Evolutionary conservation across 2,329 filamentous ascomycete genomes (phyloP).

Genomic region (Orbilia brochopaga): DNA sequence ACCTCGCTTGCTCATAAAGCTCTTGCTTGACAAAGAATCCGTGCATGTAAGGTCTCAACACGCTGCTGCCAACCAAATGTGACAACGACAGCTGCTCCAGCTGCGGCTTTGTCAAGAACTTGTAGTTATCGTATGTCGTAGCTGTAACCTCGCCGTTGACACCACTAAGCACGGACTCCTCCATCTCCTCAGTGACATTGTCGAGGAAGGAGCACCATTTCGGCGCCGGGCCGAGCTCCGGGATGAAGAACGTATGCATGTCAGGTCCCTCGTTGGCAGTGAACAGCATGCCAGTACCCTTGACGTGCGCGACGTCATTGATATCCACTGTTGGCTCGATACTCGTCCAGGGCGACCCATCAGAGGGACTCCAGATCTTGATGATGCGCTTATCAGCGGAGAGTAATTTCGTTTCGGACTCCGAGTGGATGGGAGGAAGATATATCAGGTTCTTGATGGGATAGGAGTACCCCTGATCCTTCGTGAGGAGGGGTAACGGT

Average conservation of each 20-base stretch:
- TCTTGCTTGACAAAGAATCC: constrained; percentile 97
- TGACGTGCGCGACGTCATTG: constrained; percentile 91
- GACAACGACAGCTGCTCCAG: constrained; percentile 83
- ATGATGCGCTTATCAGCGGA: constrained; percentile 94
- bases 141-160: constrained; percentile 60
- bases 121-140: constrained; percentile 94
- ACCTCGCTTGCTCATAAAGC: constrained; percentile 88
- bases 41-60: constrained; percentile 96
- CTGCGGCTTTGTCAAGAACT: constrained; percentile 90
- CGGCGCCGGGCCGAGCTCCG: constrained; percentile 88
- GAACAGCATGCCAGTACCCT: constrained; percentile 89
- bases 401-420: constrained; percentile 82
- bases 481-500: constrained; percentile 81
- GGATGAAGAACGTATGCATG: constrained; percentile 93
- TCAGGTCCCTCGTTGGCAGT: constrained; percentile 96
- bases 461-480: constrained; percentile 95
- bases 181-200: constrained; percentile 98
- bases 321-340: constrained; percentile 94
- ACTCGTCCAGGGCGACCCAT: constrained; percentile 89
- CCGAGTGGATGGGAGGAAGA: constrained; percentile 66
- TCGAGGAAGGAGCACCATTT: constrained; percentile 97
- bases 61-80: constrained; percentile 85
- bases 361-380: constrained; percentile 88
- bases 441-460: constrained; percentile 83
- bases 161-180: constrained; percentile 69